Evolutionary conservation across 2,329 filamentous ascomycete genomes (phyloP), one percentile per base, ranked within the genome.

Genomic region (Septoria petroselini): DNA sequence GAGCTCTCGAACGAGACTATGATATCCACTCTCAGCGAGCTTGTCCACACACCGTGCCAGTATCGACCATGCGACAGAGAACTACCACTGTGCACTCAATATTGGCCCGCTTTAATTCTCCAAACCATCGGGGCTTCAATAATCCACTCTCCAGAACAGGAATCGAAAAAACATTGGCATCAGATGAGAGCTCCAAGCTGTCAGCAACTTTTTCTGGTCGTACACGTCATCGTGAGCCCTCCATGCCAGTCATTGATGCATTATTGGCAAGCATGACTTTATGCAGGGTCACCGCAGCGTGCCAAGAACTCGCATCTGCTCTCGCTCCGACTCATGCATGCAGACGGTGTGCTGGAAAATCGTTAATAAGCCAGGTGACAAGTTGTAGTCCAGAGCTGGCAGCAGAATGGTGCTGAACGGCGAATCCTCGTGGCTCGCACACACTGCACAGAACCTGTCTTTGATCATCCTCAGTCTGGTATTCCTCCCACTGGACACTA

Each of bases 401-500:
- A 14, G 8, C 31, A 45, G n/a, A n/a, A 51, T 55, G 52, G 29
- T 70, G 67, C 65, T 71, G 18, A 61, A 66, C 56, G 61, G 58
- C 15, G 53, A 55, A 38, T 70, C 68, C 6, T 64, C 66, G 11
- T 31, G 54, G 40, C 62, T 67, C 41, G 56, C 62, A 17, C 77
- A 81, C 60, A 56, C 70, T 29, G 62, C 72, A 44, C 77, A 78
- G 60, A 79, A 80, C 54, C 39, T 69, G 11, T 61, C 70, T 14
- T 70, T 81, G 12, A 65, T 80, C 59, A 25, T 67, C 6, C 63
- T 73, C 46, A 73, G 69, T 60, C 42, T 72, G 37, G 27, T 71
- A 2, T 67, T 73, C 44, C 69, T 83, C 2, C 81, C 80, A 1
- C 50, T 81, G n/a, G 67, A 73, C 49, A 77, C 73, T 3, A 56